Conservation (phyloP, 2,329 filamentous ascomycete genomes). For the Monilinia fructigena region DNA sequence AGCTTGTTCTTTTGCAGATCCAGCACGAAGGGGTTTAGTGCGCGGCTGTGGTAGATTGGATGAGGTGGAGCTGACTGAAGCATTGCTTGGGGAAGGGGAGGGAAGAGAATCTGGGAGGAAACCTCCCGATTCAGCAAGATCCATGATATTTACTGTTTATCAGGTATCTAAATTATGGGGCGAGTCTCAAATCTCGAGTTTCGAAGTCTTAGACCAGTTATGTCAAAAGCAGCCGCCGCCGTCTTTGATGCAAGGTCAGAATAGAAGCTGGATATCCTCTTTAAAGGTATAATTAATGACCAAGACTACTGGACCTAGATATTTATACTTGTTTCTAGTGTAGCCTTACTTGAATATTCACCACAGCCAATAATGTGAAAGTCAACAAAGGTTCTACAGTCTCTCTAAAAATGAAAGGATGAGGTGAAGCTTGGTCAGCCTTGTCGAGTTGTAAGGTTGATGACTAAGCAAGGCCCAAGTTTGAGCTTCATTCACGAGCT, state of each 20-base stretch:
- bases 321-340: not conserved
- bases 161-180: not conserved
- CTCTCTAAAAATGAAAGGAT: not conserved
- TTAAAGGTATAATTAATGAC: not conserved
- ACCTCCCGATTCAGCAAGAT: slow-evolving; percentile 44
- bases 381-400: not conserved
- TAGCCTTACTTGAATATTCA: not conserved
- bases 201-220: not conserved
- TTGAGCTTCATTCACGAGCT: slow-evolving; percentile 4
- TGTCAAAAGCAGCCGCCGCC: not conserved
- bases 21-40: slow-evolving; percentile 51
- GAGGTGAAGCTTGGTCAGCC: not conserved
- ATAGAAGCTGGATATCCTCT: no score
- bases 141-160: not conserved
- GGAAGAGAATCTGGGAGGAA: slow-evolving; percentile 51
- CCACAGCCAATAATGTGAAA: not conserved
- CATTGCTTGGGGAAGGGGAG: slow-evolving; percentile 54
- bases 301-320: no score
- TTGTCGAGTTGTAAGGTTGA: not conserved
- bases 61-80: slow-evolving; percentile 43
- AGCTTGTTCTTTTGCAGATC: slow-evolving; percentile 59
- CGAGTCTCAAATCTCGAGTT: not conserved
- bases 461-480: slow-evolving; percentile 16
- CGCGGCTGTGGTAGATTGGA: slow-evolving; percentile 56
- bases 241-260: not conserved